Evolutionary conservation across 208 protist species (phyloP), one percentile per base, ranked within the genome.

Genomic region (Trypanosomatidae sp.): DNA sequence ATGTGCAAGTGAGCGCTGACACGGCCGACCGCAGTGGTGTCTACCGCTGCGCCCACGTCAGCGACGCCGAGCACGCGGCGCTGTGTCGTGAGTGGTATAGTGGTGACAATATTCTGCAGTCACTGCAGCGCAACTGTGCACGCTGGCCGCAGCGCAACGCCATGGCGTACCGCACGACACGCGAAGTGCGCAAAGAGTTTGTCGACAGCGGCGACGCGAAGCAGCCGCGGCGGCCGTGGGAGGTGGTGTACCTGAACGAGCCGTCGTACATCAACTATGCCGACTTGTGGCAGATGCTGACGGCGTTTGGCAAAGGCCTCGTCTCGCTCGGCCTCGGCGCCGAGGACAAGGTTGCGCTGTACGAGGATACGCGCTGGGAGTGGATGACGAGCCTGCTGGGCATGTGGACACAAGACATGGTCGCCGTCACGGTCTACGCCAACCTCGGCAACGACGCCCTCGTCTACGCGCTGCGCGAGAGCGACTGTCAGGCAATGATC

Each of bases 311-410:
- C 11, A 64, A 63, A 23, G 78, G 83, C 16, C 47, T 92, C n/a
- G 30, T 24, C 7, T 57, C 76, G 49, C 33, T 83, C 44, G 72
- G 74, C 10, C 32, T 86, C 1, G 0, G 28, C 22, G 46, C 48
- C 15, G 60, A 64, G 40, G 51, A 49, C 22, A 52, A 44, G 26
- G 52, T 93, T 23, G 77, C 62, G 6, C 52, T 93, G 1, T 93
- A 79, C 50, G 75, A 87, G 23, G 80, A 93, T 5, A 93, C 84
- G n/a, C 79, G 84, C 46, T 92, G 77, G 76, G 79, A 92, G 63
- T 92, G 84, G 80, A 56, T 88, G 21, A 68, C 57, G 22, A 69
- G 65, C 3, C 59, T 81, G 44, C 45, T 77, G 20, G 72, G 73
- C 27, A 49, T 72, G 33, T 90, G 79, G 78, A 61, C 77, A n/a